Conservation (phyloP, 495 filamentous ascomycete genomes). For the Tuber borchii region DNA sequence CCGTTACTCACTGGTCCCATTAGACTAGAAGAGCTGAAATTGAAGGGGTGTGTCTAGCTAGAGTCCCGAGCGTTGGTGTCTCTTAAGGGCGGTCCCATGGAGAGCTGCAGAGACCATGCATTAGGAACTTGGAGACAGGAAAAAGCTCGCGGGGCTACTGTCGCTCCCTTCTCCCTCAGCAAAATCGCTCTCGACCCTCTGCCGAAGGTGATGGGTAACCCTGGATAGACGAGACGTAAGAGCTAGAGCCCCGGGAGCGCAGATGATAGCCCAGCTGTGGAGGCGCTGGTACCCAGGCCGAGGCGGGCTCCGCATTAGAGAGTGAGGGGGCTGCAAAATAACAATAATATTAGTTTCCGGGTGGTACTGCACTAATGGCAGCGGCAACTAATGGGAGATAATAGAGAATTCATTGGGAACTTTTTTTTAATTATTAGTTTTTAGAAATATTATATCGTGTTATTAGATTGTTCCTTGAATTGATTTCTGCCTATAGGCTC, state of each 20-base stretch:
- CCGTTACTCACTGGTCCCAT: too few relatives aligned
- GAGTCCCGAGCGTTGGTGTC: too few relatives aligned
- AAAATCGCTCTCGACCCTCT: too few relatives aligned
- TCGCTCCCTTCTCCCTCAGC: too few relatives aligned
- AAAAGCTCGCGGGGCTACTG: too few relatives aligned
- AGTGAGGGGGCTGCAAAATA: constrained; percentile 21
- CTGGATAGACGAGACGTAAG: constrained; percentile 14
- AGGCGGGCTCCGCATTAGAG: constrained; percentile 13
- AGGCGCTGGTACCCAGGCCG: constrained; percentile 8
- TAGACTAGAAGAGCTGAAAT: too few relatives aligned
- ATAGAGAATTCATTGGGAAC: background rate
- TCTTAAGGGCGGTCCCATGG: too few relatives aligned
- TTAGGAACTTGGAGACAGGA: too few relatives aligned
- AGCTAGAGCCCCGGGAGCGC: constrained; percentile 22
- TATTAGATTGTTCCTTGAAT: constrained; percentile 16
- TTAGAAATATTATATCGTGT: constrained; percentile 15
- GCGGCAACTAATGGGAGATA: background rate
- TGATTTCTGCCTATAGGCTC: constrained; percentile 12
- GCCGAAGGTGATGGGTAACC: too few relatives aligned
- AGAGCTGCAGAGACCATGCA: too few relatives aligned
- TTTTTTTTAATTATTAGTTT: constrained; percentile 22
- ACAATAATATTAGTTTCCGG: background rate
- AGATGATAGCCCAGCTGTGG: constrained; percentile 9
- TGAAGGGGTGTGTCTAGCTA: too few relatives aligned
- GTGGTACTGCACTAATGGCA: background rate